Evolutionary conservation across 148 eudicot genomes (phyloP), one percentile per base, ranked within the genome.

Genomic region (Camellia granthamiana): DNA sequence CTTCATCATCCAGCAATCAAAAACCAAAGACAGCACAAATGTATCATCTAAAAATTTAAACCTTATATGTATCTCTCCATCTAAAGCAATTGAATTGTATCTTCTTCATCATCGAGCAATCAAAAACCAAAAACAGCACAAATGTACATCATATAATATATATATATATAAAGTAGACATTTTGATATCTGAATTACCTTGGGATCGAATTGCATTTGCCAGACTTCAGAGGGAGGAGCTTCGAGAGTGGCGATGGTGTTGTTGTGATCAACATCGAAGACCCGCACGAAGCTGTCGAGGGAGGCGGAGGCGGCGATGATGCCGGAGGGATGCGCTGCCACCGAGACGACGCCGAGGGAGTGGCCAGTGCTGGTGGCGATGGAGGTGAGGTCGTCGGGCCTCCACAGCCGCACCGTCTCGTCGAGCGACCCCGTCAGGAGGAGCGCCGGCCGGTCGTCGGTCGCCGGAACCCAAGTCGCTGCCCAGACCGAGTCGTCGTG

Each of bases 401-500:
- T 63, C 98, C 98, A 96, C 14, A 96, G 83, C 75, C 89, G 79
- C 4, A 93, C 98, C 0, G 97, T 87, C 87, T 96, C 98, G 84
- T 96, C 99, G 2, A 96, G 97, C 3, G 94, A 89, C 0, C 99
- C 99, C 15, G 98, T 96, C 3, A 96, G 85, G 56, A 96, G 98
- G 49, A 92, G 89, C 0, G 92, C 64, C 41, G 86, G 86, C 0
- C 91, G 84, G 4, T 87, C 67, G 0, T 84, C 90, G 5, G 93
- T 90, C 3, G 91, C 81, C 9, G 95, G 96, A 21, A 91, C 92
- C 99, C 99, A 96, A 16, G 98, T 84, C 18, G 92, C 87, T 14
- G 93, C 72, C 99, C 98, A 96, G 0, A 96, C 72, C 0, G 97
- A 96, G 69, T 96, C 99, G 11, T 89, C 90, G 83, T 96, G 99